phyloP scores from a whole-genome alignment of 2,329 filamentous ascomycete species.

The Fusarium keratoplasticum region DNA sequence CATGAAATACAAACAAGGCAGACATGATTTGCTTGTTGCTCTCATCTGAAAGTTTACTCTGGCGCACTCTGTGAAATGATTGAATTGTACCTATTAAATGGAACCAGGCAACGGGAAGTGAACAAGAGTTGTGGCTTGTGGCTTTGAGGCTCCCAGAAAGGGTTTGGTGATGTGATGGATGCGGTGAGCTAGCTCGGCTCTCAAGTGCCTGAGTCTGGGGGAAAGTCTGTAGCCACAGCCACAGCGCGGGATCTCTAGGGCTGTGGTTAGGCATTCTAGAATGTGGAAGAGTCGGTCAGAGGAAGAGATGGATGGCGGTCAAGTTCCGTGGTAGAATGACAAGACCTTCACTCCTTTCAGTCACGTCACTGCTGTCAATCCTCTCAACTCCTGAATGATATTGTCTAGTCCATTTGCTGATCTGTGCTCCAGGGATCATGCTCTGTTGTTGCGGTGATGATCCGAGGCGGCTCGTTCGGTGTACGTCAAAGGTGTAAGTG shows the following conservation, averaged over 20 bases:
- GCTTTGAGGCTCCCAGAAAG: conserved; percentile 8
- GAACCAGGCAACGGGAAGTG: background rate
- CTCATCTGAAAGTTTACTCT: background rate
- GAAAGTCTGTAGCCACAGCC: conserved; percentile 26
- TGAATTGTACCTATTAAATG: background rate
- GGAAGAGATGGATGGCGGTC: background rate
- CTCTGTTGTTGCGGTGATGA: conserved; percentile 34
- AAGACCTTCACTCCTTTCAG: background rate
- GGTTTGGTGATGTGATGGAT: background rate
- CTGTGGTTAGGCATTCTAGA: background rate
- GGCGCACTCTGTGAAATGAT: background rate
- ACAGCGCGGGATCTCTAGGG: conserved; percentile 1
- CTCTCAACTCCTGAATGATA: background rate
- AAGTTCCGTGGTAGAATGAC: background rate
- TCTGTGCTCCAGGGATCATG: conserved; percentile 1
- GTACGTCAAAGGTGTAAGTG: conserved; percentile 17
- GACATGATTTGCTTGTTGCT: conserved; percentile 30
- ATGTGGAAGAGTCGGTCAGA: background rate
- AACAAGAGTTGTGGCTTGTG: background rate
- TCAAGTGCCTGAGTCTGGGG: conserved; percentile 27
- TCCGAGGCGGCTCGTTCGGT: conserved; percentile 4
- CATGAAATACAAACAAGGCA: conserved; percentile 31
- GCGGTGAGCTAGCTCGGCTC: conserved; percentile 28
- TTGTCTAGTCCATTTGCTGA: background rate
- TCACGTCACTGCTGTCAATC: background rate